Percentiles rank a stretch among this genome's conserved stretches.
Conservation (phyloP, 2,329 filamentous ascomycete species). For the Mariannaea sp. region DNA sequence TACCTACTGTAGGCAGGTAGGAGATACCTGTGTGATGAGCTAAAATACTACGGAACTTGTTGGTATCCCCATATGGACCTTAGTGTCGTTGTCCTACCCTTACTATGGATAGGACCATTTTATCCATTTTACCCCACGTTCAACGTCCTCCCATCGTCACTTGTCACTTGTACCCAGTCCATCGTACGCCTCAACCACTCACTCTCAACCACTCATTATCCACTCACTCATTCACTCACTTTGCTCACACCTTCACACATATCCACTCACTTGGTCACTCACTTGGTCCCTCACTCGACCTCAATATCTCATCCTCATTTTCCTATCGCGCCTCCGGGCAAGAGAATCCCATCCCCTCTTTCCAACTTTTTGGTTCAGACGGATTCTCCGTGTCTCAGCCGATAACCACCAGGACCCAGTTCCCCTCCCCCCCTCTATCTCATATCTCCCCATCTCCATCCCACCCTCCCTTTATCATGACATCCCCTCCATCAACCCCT, state of each 20-base stretch:
- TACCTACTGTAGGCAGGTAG: too few relatives aligned
- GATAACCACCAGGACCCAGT: not conserved
- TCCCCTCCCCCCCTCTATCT: not conserved
- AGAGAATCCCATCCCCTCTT: not conserved
- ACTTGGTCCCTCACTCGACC: not conserved
- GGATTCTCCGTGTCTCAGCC: not conserved
- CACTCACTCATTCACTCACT: too few relatives aligned
- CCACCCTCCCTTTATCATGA: not conserved
- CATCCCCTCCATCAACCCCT: conserved; percentile 14
- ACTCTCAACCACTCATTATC: too few relatives aligned
- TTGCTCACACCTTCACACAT: not conserved
- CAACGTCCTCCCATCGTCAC: not conserved
- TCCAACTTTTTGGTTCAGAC: not conserved
- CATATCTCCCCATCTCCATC: not conserved
- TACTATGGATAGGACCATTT: too few relatives aligned
- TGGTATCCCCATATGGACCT: too few relatives aligned
- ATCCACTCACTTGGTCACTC: not conserved
- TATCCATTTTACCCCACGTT: not conserved
- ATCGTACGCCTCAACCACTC: too few relatives aligned
- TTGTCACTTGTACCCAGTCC: too few relatives aligned
- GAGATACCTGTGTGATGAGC: too few relatives aligned
- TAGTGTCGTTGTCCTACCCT: too few relatives aligned
- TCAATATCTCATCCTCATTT: conserved; percentile 10
- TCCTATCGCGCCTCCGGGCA: not conserved
- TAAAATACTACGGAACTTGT: too few relatives aligned